Base-by-base conservation (phyloP, 2,329 filamentous ascomycete genomes). In the Venturia pyrina region DNA sequence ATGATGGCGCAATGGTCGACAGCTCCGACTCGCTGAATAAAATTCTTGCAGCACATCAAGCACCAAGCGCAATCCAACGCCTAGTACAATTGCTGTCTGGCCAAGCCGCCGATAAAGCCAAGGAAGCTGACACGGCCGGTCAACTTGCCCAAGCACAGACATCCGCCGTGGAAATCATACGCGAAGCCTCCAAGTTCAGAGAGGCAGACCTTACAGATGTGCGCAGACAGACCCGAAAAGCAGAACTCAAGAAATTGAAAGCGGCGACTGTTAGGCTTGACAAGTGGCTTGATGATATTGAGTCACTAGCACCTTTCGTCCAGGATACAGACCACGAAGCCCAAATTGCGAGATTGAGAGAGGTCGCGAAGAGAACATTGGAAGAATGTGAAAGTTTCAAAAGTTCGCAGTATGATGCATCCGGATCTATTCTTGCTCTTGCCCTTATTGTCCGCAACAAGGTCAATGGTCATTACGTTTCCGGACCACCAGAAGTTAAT, bases 361-460 rank as follows among this genome's bases (percentile, higher is more conserved):
- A 65, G 13, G 40, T 56, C 15, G n/a, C 32, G 32, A 67, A 53
- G 50, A 37, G 40, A 41, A 66, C 41, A 46, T 37, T 59, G 32
- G 46, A 44, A 8, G 43, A 41, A 50, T 13, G 28, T 10, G 11
- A n/a, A 21, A 66, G 34, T 11, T 13, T 34, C 37, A 43, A 34
- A 57, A 8, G 3, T 32, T 50, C 41, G 67, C 66, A 66, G 63
- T 10, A 63, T 43, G 28, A 28, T 7, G 7, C 28, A 21, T 48
- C 28, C 68, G 7, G 17, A 60, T 64, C 11, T 69, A 72, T 93
- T 0, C 78, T 91, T 34, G 89, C 85, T 48, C 85, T 95, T 82
- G 86, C 86, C 17, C 78, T 97, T 65, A 88, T 85, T 0, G 79
- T 91, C 62, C 85, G 85, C 69, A 95, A 90, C 78, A 85, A 83